phyloP scores from a whole-genome alignment of 2,329 filamentous ascomycete species.

The Stagonosporopsis vannaccii region DNA sequence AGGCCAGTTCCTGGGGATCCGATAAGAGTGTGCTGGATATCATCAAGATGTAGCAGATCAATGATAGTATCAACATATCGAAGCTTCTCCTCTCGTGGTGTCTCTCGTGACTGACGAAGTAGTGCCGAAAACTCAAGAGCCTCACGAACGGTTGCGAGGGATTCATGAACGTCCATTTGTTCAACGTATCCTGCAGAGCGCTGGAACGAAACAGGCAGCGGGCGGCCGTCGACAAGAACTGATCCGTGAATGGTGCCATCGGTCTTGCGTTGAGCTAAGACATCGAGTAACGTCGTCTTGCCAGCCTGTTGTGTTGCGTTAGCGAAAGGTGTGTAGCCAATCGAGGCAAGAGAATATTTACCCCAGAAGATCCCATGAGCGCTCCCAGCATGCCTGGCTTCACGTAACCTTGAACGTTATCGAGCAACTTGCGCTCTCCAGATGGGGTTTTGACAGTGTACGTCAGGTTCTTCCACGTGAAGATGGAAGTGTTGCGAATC shows the following conservation, averaged over 20 bases:
- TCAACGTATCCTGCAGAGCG: background rate
- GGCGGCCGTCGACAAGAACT: background rate
- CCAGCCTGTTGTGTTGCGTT: background rate
- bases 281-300: background rate
- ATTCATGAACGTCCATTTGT: background rate
- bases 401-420: constrained; percentile 57
- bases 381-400: constrained; percentile 43
- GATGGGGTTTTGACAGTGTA: constrained; percentile 61
- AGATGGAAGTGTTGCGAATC: constrained; percentile 60
- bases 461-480: constrained; percentile 67
- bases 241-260: background rate
- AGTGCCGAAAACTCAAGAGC: background rate
- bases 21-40: background rate
- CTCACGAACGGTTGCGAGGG: background rate
- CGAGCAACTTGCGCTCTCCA: constrained; percentile 55
- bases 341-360: background rate
- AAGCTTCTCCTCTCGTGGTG: background rate
- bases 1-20: background rate
- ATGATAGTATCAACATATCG: background rate
- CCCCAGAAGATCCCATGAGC: background rate
- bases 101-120: background rate
- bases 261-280: background rate
- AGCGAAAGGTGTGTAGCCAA: background rate
- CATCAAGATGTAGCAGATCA: background rate
- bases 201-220: background rate